Evolutionary conservation across 2,329 filamentous ascomycete genomes (phyloP).

Genomic region (Cladosporium sp.): DNA sequence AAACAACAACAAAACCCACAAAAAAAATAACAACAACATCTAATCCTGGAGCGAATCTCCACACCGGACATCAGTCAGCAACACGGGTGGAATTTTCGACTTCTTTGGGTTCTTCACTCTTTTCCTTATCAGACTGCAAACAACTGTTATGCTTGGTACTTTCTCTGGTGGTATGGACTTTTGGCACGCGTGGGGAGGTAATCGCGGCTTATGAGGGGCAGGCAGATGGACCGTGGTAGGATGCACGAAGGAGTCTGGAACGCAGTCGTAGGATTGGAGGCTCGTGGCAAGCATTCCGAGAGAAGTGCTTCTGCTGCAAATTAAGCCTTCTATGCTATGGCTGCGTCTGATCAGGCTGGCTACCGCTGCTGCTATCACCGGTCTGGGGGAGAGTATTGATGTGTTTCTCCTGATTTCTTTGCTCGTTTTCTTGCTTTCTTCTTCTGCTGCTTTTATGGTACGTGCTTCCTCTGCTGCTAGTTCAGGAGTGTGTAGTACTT

Average conservation of each 20-base stretch:
- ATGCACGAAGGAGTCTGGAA: no score
- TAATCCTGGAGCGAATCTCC: conserved; percentile 1
- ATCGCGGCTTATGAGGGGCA: background rate
- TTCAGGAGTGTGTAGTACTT: background rate
- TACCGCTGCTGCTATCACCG: no score
- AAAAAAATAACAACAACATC: conserved; percentile 13
- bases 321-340: background rate
- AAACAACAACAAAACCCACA: conserved; percentile 6
- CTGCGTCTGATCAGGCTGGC: no score
- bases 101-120: background rate
- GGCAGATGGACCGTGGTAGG: no score
- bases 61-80: conserved; percentile 1
- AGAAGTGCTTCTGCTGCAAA: background rate
- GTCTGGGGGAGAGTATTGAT: no score
- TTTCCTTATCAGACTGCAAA: conserved; percentile 10
- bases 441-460: background rate
- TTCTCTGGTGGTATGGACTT: background rate
- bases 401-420: no score
- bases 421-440: background rate
- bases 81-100: conserved; percentile 1
- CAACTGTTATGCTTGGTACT: conserved; percentile 2
- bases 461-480: background rate
- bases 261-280: background rate
- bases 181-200: conserved; percentile 17
- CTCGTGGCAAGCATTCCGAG: background rate